A percentile compares a stretch with the other conserved stretches of the same genome.
These are phyloP conservation scores for Polygonum maritimum DNA, from an alignment of 148 eudicot genomes.

Conservation along the genomic window DNA sequence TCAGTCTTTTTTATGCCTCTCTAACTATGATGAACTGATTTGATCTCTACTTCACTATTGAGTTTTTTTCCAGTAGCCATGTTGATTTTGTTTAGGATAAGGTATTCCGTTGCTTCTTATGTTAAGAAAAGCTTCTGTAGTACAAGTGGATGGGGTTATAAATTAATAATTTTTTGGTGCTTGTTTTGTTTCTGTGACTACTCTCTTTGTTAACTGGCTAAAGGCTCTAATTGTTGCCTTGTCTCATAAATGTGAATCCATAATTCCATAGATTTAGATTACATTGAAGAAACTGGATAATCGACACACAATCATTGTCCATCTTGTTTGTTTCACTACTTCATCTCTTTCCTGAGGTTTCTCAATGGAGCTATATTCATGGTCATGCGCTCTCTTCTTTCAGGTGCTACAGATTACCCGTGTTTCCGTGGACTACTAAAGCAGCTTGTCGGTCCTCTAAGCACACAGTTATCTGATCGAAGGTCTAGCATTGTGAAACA, in stretches of 20 bases:
- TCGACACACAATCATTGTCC: not conserved
- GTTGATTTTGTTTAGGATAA: not conserved
- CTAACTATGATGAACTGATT: not conserved
- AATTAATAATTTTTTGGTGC: not conserved
- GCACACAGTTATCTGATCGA: slow-evolving; percentile 81
- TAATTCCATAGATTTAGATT: not conserved
- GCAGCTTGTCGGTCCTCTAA: slow-evolving; percentile 80
- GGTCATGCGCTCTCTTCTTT: slow-evolving; percentile 5
- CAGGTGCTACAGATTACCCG: slow-evolving; percentile 89
- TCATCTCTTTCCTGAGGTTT: not conserved
- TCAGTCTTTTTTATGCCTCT: not conserved
- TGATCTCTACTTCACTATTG: not conserved
- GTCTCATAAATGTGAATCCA: not conserved
- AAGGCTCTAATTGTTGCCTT: not conserved
- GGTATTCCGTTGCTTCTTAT: not conserved
- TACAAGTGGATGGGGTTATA: not conserved
- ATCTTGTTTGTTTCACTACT: not conserved
- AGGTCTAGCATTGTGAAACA: slow-evolving; percentile 97
- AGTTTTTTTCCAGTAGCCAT: not conserved
- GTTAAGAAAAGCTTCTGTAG: not conserved
- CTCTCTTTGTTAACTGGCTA: not conserved
- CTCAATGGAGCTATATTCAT: not conserved
- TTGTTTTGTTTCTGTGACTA: not conserved
- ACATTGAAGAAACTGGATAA: not conserved
- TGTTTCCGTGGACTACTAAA: slow-evolving; percentile 86